Evolutionary conservation across 441 rosid species (phyloP).

Genomic region (Kokia cookei): DNA sequence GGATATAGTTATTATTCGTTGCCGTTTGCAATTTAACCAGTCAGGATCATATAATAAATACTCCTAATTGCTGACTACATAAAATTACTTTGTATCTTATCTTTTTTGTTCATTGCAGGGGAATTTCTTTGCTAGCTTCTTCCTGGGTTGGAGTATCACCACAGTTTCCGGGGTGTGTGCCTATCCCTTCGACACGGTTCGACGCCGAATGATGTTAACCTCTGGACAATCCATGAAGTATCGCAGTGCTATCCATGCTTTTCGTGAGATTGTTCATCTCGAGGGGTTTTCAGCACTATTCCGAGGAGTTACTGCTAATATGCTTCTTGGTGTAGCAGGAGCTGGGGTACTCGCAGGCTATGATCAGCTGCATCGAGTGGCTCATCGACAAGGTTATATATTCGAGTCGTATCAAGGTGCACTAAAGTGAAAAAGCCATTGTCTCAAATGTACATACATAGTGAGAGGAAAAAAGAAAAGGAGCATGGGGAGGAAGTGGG

Average conservation of each 20-base stretch:
- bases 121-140: slow-evolving; percentile 80
- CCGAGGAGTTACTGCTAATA: slow-evolving; percentile 83
- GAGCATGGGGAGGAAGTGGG: not conserved
- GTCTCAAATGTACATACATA: not conserved
- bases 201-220: slow-evolving; percentile 96
- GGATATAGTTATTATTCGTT: not conserved
- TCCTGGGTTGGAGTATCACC: slow-evolving; percentile 90
- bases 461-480: not conserved
- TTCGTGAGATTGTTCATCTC: slow-evolving; percentile 44
- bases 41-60: not conserved
- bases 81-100: not conserved
- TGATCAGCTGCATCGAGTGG: slow-evolving; percentile 75
- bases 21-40: not conserved
- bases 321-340: slow-evolving; percentile 94
- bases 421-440: slow-evolving; percentile 25
- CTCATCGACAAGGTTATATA: slow-evolving; percentile 31
- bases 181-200: slow-evolving; percentile 83
- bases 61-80: not conserved
- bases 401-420: slow-evolving; percentile 25
- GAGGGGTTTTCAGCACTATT: slow-evolving; percentile 77
- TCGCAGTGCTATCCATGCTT: slow-evolving; percentile 51
- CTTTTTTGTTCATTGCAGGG: slow-evolving; percentile 40
- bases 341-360: slow-evolving; percentile 94
- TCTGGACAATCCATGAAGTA: slow-evolving; percentile 78
- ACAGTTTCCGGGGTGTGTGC: slow-evolving; percentile 81